phyloP scores from a whole-genome alignment of 768 basidiomycete species.

The Mycena galericulata region DNA sequence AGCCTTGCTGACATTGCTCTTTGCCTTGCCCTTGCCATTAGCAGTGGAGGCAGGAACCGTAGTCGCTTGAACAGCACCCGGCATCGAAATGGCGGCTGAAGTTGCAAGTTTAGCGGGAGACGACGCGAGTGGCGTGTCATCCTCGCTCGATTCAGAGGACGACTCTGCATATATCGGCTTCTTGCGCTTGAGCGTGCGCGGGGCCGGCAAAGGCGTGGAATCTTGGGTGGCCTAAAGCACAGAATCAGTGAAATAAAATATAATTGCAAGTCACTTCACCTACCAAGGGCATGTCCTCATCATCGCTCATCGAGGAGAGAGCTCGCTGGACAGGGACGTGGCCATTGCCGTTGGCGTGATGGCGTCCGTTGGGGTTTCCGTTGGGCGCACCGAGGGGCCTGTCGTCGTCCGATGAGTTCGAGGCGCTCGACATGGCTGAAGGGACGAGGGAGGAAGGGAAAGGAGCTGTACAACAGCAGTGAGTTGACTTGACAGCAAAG shows the following conservation, averaged over 20 bases:
- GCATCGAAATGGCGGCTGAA: constrained; percentile 54
- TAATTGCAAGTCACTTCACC: constrained; percentile 41
- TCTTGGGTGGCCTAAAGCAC: constrained; percentile 68
- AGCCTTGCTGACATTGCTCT: constrained; percentile 49
- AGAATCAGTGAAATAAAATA: constrained; percentile 40
- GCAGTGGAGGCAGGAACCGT: constrained; percentile 47
- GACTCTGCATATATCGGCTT: constrained; percentile 61
- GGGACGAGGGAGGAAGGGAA: constrained; percentile 39
- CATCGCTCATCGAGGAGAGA: constrained; percentile 71
- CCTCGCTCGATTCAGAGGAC: constrained; percentile 69
- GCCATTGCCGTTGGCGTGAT: constrained; percentile 57
- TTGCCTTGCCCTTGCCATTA: constrained; percentile 55
- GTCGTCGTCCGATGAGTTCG: constrained; percentile 69
- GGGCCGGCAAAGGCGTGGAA: constrained; percentile 52
- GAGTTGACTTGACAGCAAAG: constrained; percentile 37
- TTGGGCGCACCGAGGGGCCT: constrained; percentile 58
- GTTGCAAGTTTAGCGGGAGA: constrained; percentile 70
- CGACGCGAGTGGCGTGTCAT: constrained; percentile 79
- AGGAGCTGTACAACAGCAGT: constrained; percentile 34
- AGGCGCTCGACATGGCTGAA: constrained; percentile 58
- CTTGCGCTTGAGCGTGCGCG: constrained; percentile 69
- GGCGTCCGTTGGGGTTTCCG: constrained; percentile 54
- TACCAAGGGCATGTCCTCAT: constrained; percentile 80
- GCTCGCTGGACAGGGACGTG: constrained; percentile 48
- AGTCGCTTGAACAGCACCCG: constrained; percentile 54